These are phyloP conservation scores for Fusarium sp. DNA, from an alignment of 2,329 filamentous ascomycete genomes.

Conservation along the genomic window DNA sequence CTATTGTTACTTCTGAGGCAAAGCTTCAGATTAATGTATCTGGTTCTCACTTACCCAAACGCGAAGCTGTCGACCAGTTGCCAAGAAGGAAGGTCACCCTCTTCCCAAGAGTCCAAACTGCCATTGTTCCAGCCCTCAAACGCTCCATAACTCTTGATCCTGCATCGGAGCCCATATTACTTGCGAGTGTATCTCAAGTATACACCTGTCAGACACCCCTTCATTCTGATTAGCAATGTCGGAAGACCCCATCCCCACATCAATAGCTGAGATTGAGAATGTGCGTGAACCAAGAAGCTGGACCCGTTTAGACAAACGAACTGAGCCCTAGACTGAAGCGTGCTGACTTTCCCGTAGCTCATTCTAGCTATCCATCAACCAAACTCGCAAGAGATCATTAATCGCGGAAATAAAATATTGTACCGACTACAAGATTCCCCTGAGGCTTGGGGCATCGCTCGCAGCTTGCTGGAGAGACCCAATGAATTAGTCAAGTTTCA, in stretches of 20 bases:
- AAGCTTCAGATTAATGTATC: neutral
- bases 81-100: neutral
- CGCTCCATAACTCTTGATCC: neutral
- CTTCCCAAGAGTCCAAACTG: neutral
- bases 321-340: neutral
- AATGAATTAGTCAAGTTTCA: constrained; percentile 89
- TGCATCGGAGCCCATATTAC: neutral
- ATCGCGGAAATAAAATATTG: constrained; percentile 76
- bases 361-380: constrained; percentile 68
- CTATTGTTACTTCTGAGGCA: neutral
- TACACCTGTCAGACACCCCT: neutral
- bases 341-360: constrained; percentile 53
- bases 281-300: constrained; percentile 22
- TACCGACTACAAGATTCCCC: constrained; percentile 83
- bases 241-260: constrained; percentile 33
- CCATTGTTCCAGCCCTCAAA: neutral
- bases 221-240: constrained; percentile 20
- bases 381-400: constrained; percentile 62
- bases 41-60: neutral
- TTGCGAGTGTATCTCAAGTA: neutral
- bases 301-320: neutral
- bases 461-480: constrained; percentile 76
- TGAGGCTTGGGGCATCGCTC: constrained; percentile 87
- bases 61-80: neutral
- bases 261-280: constrained; percentile 36